These are phyloP conservation scores for Xylaria sp. DNA, from an alignment of 2,329 filamentous ascomycete species.

Conservation along the genomic window DNA sequence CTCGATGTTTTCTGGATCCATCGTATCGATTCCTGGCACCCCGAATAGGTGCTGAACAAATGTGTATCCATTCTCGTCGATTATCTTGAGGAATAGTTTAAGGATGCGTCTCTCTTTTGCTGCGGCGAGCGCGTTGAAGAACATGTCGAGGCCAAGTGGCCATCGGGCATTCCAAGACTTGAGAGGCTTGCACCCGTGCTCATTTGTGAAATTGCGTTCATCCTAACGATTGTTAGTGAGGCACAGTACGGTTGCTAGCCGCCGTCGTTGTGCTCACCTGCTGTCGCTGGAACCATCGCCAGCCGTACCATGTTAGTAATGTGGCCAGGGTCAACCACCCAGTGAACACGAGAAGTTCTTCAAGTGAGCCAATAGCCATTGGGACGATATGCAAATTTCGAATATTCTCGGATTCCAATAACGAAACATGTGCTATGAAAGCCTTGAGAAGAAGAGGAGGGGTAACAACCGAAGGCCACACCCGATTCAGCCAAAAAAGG, in stretches of 20 bases:
- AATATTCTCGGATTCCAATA: too few relatives aligned
- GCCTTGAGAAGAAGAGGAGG: too few relatives aligned
- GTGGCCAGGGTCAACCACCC: neutral
- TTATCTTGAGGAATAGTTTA: neutral
- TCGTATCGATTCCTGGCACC: neutral
- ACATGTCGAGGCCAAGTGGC: neutral
- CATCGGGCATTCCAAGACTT: too few relatives aligned
- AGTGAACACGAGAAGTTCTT: too few relatives aligned
- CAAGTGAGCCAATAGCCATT: too few relatives aligned
- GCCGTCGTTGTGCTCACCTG: neutral
- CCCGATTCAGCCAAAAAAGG: too few relatives aligned
- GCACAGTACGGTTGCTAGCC: too few relatives aligned
- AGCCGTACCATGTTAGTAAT: neutral
- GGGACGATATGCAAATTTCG: too few relatives aligned
- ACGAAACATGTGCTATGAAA: too few relatives aligned
- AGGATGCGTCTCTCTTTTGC: neutral
- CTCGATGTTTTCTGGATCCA: slow-evolving; percentile 11
- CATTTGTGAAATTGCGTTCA: neutral
- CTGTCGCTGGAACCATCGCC: neutral
- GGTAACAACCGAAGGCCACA: too few relatives aligned
- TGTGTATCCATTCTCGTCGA: slow-evolving; percentile 1
- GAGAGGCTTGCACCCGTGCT: neutral
- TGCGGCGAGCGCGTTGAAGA: neutral
- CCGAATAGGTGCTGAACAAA: neutral
- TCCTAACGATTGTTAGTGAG: neutral